Evolutionary conservation across 108 stramenopile species (phyloP).

Genomic region (Cyclotella kingstonii): DNA sequence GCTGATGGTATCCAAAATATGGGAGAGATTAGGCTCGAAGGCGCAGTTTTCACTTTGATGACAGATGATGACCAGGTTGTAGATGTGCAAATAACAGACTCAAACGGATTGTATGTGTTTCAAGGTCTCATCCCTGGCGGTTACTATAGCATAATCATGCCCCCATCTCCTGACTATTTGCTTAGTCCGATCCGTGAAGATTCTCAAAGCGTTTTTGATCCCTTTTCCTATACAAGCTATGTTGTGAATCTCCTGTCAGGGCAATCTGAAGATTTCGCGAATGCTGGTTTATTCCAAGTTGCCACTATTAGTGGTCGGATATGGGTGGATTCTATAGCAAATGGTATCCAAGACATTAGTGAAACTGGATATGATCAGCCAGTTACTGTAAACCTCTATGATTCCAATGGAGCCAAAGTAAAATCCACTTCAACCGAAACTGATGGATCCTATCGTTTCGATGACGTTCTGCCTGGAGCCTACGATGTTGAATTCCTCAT

Average conservation of each 20-base stretch:
- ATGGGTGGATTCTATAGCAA: constrained; percentile 28
- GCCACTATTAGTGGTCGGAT: constrained; percentile 15
- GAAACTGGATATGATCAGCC: constrained; percentile 18
- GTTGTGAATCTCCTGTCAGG: constrained; percentile 16
- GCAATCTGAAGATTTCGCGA: constrained; percentile 7
- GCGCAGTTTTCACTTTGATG: constrained; percentile 16
- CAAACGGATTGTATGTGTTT: constrained; percentile 24
- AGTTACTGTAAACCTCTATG: constrained; percentile 26
- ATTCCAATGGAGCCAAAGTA: constrained; percentile 1
- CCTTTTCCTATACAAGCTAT: constrained; percentile 6
- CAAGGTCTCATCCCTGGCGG: constrained; percentile 12
- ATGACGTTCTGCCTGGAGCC: constrained; percentile 12
- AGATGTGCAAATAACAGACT: constrained; percentile 1
- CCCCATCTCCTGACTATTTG: constrained; percentile 19
- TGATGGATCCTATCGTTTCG: constrained; percentile 18
- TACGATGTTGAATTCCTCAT: constrained; percentile 12
- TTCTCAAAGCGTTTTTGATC: constrained; percentile 24
- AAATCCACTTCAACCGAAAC: constrained; percentile 10
- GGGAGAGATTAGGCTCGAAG: constrained; percentile 18
- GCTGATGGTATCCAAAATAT: constrained; percentile 19
- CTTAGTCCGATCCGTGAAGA: constrained; percentile 19
- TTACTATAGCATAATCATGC: constrained; percentile 21
- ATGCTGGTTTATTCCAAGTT: constrained; percentile 26
- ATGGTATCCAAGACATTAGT: constrained; percentile 23
- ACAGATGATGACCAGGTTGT: constrained; percentile 9